phyloP scores from a whole-genome alignment of 768 basidiomycete species.

The Tulasnella sp. region DNA sequence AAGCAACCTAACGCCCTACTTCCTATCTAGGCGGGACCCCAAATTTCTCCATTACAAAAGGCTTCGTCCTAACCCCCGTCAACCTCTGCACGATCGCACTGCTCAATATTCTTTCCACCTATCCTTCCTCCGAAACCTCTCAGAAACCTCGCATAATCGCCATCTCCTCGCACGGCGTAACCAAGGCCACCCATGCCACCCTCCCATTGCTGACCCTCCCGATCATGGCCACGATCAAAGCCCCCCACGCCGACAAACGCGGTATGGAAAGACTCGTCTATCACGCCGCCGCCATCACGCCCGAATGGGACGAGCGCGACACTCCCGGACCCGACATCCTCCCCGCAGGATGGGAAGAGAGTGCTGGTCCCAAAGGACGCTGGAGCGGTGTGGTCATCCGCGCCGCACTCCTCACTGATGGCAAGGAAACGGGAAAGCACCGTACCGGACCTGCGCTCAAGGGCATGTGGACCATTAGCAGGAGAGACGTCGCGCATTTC shows the following conservation, averaged over 20 bases:
- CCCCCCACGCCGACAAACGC: conserved; percentile 48
- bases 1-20: not conserved
- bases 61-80: not conserved
- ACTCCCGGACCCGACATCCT: not conserved
- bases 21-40: not conserved
- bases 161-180: conserved; percentile 44
- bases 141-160: conserved; percentile 38
- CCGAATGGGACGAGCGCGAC: not conserved
- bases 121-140: conserved; percentile 42
- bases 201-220: conserved; percentile 40
- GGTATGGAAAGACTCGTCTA: conserved; percentile 36
- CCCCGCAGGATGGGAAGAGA: not conserved
- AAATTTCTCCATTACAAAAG: conserved; percentile 6
- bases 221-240: conserved; percentile 33
- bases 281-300: not conserved
- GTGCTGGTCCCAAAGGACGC: not conserved
- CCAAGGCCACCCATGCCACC: conserved; percentile 31
- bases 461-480: not conserved
- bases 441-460: not conserved
- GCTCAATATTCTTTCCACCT: not conserved
- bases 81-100: conserved; percentile 1
- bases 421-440: conserved; percentile 4
- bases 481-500: conserved; percentile 10
- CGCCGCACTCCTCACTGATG: conserved; percentile 6
- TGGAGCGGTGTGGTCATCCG: not conserved